Conservation (phyloP, 805 yeast species). For the Candida nonsorbophila region DNA sequence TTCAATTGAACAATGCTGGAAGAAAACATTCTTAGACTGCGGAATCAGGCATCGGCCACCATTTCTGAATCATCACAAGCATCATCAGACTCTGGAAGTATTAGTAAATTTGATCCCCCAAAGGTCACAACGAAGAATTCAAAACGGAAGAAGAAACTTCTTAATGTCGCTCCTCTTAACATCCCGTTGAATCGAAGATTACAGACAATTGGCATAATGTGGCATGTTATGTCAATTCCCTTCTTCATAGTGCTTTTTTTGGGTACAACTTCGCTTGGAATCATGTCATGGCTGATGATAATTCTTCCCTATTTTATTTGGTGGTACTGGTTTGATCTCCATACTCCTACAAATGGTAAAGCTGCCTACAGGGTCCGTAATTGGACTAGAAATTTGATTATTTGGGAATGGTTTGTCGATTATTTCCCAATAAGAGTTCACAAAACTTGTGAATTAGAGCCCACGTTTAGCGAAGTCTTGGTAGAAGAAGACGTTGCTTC, state of each 20-base stretch:
- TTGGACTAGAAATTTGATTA: slow-evolving; percentile 47
- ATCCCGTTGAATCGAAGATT: slow-evolving; percentile 55
- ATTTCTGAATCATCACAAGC: too few species aligned
- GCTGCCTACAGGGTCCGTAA: slow-evolving; percentile 52
- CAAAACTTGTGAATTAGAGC: slow-evolving; percentile 64
- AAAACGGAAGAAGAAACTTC: slow-evolving; percentile 5
- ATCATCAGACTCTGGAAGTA: too few species aligned
- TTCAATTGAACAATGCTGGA: too few species aligned
- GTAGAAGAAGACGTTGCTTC: slow-evolving; percentile 14
- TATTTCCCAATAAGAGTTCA: slow-evolving; percentile 78
- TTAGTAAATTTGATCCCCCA: not conserved
- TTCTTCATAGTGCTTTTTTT: slow-evolving; percentile 50
- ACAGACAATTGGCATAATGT: slow-evolving; percentile 63
- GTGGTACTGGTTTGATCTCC: slow-evolving; percentile 52
- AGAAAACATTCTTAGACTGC: too few species aligned
- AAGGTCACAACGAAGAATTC: not conserved
- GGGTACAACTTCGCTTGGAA: slow-evolving; percentile 35
- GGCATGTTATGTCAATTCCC: slow-evolving; percentile 74
- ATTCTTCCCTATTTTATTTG: slow-evolving; percentile 55
- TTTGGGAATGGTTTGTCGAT: slow-evolving; percentile 69
- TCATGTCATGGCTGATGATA: slow-evolving; percentile 67
- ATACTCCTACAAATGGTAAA: slow-evolving; percentile 71
- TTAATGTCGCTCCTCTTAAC: slow-evolving; percentile 48
- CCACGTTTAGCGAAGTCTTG: slow-evolving; percentile 52
- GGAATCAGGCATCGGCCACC: too few species aligned